Evolutionary conservation across 352 stramenopile genomes (phyloP), one percentile per base, ranked within the genome.

Genomic region (Globisporangium carolinianum): DNA sequence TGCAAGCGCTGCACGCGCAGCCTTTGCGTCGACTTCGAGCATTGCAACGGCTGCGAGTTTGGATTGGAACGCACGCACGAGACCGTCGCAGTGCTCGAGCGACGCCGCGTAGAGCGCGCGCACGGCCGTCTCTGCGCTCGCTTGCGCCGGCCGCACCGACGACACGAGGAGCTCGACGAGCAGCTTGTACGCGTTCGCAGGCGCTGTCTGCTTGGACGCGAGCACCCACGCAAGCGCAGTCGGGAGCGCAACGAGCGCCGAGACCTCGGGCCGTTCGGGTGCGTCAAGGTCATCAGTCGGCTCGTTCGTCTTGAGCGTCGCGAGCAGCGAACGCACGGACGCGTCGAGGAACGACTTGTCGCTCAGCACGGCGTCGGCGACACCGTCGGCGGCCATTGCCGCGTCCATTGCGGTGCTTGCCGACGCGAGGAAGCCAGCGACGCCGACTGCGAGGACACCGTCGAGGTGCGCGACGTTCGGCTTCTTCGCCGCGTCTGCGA

Each of bases 401-500:
- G 71, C 69, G 51, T 87, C 80, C 55, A 90, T 73, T 14, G 69
- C 73, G 18, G 73, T 89, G 57, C 62, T 86, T 3, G 69, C 68
- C 42, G 83, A 72, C 18, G 79, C 76, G 41, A 91, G 73, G 24
- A 64, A 65, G 35, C 80, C 83, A 17, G 78, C 80, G 9, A 92
- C 57, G 9, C 71, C 70, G 58, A 94, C 54, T 14, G 86, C 79
- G 3, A 95, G 62, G 38, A 95, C 63, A 12, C 83, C 86, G 45
- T 94, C 83, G n/a, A 91, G 55, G 57, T 91, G 86, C 4, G 71
- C 53, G 32, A 92, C 49, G 51, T 86, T 84, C 0, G 75, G 66
- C 67, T 93, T 95, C 69, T 94, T 95, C 56, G 80, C 88, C 4
- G 79, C 61, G 8, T 91, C 78, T 42, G 74, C 63, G 37, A 85